Base-by-base conservation (phyloP, 768 basidiomycete genomes). In the Leucocoprinus birnbaumii region DNA sequence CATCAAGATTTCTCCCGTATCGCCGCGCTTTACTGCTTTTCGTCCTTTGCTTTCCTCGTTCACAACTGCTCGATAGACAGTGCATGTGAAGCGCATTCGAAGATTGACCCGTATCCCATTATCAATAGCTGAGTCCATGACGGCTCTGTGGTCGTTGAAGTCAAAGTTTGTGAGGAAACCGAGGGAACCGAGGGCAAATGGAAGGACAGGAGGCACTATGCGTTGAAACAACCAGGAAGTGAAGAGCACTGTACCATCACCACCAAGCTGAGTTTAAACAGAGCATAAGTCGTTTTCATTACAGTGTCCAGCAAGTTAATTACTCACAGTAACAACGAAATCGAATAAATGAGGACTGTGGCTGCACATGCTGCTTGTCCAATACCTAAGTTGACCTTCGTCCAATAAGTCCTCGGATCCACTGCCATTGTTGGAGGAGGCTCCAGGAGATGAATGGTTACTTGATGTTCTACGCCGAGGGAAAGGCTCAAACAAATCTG, bases 141-240 rank as follows among this genome's bases (percentile, higher is more conserved):
- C 88, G 8, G 83, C 68, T 65, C 86, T 78, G 74, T 96, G 84
- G 71, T 97, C 84, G 54, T 84, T 77, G 68, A 98, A 94, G 75
- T 98, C 86, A 66, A 98, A 98, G 67, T 94, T 97, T 41, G 94
- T 98, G 51, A 95, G 87, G 73, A 99, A 99, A 45, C 97, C 96
- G 22, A 99, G 83, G 3, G 96, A 98, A 42, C 97, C 97, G 24
- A 99, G 80, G 1, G 97, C 95, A 68, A 99, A 99, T 1, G 97
- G 87, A 13, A 99, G 86, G 35, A 98, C 94, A 11, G 97, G 97
- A n/a, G 97, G 97, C 14, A 98, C 97, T 64, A 99, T 93, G 51
- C 87, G 86, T 68, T 99, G 97, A 76, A 99, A 99, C 27, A 99
- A 77, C 97, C 97, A 98, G 2, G 97, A 98, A 4, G 97, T 97